Conservation (phyloP, 2,329 filamentous ascomycete genomes). For the Alternaria conjuncta region DNA sequence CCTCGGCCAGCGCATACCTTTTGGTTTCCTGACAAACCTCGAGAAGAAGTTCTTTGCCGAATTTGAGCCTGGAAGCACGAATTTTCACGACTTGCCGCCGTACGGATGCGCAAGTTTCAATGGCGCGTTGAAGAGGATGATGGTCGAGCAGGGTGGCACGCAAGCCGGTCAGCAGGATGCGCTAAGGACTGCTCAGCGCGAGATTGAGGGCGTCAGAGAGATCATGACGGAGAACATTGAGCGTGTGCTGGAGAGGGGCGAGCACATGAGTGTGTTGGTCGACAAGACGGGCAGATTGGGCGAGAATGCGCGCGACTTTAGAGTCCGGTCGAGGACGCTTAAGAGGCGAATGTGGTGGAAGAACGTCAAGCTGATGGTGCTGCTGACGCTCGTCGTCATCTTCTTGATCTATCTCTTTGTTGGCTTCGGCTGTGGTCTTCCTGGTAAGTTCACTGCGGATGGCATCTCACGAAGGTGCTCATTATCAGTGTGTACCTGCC, state of each 20-base stretch:
- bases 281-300: constrained; percentile 96
- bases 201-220: constrained; percentile 90
- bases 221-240: constrained; percentile 98
- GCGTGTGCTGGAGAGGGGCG: constrained; percentile 81
- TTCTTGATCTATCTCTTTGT: constrained; percentile 75
- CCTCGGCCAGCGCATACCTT: constrained; percentile 86
- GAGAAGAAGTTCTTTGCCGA: constrained; percentile 82
- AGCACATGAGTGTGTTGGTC: constrained; percentile 90
- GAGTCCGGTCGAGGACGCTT: constrained; percentile 82
- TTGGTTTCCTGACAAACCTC: constrained; percentile 89
- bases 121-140: constrained; percentile 73
- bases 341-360: constrained; percentile 99
- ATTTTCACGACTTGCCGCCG: constrained; percentile 79
- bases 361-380: constrained; percentile 91
- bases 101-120: constrained; percentile 95
- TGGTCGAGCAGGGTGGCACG: constrained; percentile 84
- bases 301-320: constrained; percentile 86
- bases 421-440: constrained; percentile 74
- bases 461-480: not conserved
- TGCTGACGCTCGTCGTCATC: constrained; percentile 74
- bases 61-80: constrained; percentile 69
- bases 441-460: constrained; percentile 48
- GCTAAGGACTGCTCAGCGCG: constrained; percentile 79
- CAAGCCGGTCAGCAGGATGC: constrained; percentile 75
- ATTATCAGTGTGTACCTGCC: not conserved